These are phyloP conservation scores for Pythium apleroticum DNA, from an alignment of 352 stramenopile species.

Conservation along the genomic window DNA sequence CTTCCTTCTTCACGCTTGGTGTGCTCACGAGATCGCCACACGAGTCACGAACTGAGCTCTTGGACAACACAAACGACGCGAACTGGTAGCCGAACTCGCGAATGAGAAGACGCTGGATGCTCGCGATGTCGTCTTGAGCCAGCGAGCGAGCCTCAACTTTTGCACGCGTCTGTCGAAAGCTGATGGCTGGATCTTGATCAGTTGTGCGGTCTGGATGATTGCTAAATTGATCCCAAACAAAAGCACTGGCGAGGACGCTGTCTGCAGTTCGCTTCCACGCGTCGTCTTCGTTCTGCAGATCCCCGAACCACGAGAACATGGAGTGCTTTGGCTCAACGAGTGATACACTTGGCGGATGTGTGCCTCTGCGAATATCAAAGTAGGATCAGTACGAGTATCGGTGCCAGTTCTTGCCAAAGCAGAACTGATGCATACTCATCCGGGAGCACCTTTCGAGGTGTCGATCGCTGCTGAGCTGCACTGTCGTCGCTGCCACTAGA, in stretches of 20 bases:
- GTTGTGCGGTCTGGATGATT: not conserved
- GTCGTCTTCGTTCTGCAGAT: conserved; percentile 33
- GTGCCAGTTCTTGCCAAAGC: no score
- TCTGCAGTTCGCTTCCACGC: conserved; percentile 59
- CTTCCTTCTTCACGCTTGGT: conserved; percentile 24
- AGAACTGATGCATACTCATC: not conserved
- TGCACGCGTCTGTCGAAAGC: conserved; percentile 12
- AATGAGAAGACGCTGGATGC: conserved; percentile 36
- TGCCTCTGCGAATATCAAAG: not conserved
- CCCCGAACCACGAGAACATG: not conserved
- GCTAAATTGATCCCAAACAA: conserved; percentile 12
- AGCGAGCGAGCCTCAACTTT: conserved; percentile 17
- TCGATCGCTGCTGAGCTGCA: conserved; percentile 1
- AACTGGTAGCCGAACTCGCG: conserved; percentile 54
- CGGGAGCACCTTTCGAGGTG: conserved; percentile 24
- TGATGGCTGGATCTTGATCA: not conserved
- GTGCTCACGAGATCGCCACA: conserved; percentile 11
- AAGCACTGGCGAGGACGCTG: conserved; percentile 44
- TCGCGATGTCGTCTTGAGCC: not conserved
- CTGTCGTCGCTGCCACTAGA: not conserved
- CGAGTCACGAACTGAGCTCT: conserved; percentile 38
- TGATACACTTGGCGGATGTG: not conserved
- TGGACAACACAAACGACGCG: conserved; percentile 39
- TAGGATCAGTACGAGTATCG: no score
- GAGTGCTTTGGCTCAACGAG: not conserved